These are phyloP conservation scores for Torrubiella hemipterigena DNA, from an alignment of 2,329 filamentous ascomycete species.

Conservation along the genomic window DNA sequence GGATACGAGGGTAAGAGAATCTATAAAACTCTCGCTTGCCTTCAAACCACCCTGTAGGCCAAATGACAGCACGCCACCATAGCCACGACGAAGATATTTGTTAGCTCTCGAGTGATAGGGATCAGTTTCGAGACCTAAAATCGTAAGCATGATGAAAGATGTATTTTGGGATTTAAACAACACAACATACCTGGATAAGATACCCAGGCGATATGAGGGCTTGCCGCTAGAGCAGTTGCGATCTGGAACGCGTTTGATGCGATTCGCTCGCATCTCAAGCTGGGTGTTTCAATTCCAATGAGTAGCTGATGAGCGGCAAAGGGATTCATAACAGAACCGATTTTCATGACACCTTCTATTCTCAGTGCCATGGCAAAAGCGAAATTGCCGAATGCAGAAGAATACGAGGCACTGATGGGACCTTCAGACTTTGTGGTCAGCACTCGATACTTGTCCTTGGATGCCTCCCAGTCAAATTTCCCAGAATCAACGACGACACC, in stretches of 20 bases:
- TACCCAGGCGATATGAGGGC: conserved; percentile 59
- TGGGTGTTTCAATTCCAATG: conserved; percentile 57
- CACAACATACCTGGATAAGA: conserved; percentile 48
- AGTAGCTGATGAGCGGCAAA: conserved; percentile 63
- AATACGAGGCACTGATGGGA: conserved; percentile 15
- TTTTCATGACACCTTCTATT: conserved; percentile 58
- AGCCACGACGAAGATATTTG: conserved; percentile 57
- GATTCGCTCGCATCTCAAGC: conserved; percentile 53
- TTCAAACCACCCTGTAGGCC: conserved; percentile 54
- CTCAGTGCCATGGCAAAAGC: conserved; percentile 55
- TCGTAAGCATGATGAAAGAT: no score
- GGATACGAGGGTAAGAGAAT: conserved; percentile 60
- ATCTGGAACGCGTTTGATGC: conserved; percentile 53
- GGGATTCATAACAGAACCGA: conserved; percentile 56
- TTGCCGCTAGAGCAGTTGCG: conserved; percentile 55
- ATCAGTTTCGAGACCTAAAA: conserved; percentile 25
- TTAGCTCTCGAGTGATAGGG: conserved; percentile 51
- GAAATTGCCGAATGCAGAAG: conserved; percentile 55
- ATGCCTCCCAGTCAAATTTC: conserved; percentile 61
- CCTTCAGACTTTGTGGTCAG: conserved; percentile 25
- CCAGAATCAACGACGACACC: conserved; percentile 57
- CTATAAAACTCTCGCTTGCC: conserved; percentile 51
- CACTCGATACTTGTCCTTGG: conserved; percentile 61
- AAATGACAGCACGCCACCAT: conserved; percentile 60
- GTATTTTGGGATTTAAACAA: neutral